Evolutionary conservation across 495 filamentous ascomycete species (phyloP), one percentile per base, ranked within the genome.

Genomic region (Hypoxylon perforatum): DNA sequence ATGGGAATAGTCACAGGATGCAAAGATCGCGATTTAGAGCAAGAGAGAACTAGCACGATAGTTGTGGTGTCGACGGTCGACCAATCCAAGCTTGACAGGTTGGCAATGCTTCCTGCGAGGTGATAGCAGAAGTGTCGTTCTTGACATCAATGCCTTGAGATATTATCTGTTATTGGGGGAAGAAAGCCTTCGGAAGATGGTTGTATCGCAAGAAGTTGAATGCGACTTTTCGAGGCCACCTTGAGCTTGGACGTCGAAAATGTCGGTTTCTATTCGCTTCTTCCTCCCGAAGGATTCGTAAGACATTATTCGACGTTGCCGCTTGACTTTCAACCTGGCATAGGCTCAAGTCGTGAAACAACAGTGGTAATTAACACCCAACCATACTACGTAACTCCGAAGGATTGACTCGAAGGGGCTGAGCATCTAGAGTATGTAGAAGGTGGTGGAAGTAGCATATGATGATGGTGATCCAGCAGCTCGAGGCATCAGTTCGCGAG

Each of bases 81-180:
- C 57, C 63, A 67, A 67, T 67, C 63, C 19, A 23, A 36, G 35
- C 17, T 35, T 46, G 41, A 56, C 42, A 25, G 49, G 30, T 66
- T 36, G 49, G 46, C 23, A 18, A 35, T 25, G 23, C 22, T 14
- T 30, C 36, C 46, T 57, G 51, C 56, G 45, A 55, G 38, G 61
- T 38, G 51, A 57, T 35, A 28, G 30, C 8, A 56, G 56, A 56
- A n/a, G 35, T 28, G 25, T 23, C 41, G 39, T 44, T 19, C n/a
- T 57, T 10, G 30, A 56, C 38, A 23, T 33, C 15, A 45, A 22
- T 55, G 49, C 21, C 22, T 44, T 44, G 33, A n/a, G n/a, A 48
- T 36, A 52, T 45, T 22, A n/a, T 12, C 46, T 42, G 30, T 19
- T 14, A 42, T 17, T 17, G 14, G 35, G 39, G 57, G 44, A 19